Conservation (phyloP, 345 rosid genomes). For the Eutrema heterophyllum region DNA sequence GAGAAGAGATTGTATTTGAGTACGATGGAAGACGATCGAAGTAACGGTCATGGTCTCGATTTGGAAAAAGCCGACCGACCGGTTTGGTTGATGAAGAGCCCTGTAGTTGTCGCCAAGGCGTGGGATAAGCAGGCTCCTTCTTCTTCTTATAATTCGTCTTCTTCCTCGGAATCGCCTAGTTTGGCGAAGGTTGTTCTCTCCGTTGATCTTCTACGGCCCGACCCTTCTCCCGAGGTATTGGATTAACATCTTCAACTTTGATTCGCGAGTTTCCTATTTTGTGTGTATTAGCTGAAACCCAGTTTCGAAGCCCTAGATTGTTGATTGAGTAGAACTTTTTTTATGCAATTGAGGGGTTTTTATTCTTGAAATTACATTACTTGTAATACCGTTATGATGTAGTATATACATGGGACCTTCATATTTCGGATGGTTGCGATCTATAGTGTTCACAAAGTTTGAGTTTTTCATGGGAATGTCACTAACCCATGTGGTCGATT, state of each 20-base stretch:
- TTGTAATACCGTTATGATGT: background rate
- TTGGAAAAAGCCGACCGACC: constrained; percentile 53
- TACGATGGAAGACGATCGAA: constrained; percentile 49
- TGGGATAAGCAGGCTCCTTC: constrained; percentile 46
- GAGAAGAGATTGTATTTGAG: background rate
- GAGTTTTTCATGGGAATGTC: background rate
- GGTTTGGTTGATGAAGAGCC: constrained; percentile 94
- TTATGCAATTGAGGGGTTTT: too few relatives aligned
- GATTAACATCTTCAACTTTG: background rate
- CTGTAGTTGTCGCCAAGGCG: constrained; percentile 64
- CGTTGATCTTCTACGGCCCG: constrained; percentile 52
- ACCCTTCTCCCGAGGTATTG: constrained; percentile 45
- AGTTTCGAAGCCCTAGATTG: constrained; percentile 3
- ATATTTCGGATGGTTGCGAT: too few relatives aligned
- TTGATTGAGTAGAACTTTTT: too few relatives aligned
- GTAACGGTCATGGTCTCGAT: constrained; percentile 47
- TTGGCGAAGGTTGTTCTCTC: constrained; percentile 65
- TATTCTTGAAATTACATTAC: background rate
- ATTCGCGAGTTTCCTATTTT: background rate
- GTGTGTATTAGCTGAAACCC: background rate
- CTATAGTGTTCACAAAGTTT: background rate
- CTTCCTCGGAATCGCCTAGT: constrained; percentile 48
- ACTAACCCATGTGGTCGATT: background rate
- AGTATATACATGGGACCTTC: background rate
- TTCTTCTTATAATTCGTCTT: background rate